Base-by-base conservation (phyloP, 176 grass and related monocot species). In the Carex pumila region DNA sequence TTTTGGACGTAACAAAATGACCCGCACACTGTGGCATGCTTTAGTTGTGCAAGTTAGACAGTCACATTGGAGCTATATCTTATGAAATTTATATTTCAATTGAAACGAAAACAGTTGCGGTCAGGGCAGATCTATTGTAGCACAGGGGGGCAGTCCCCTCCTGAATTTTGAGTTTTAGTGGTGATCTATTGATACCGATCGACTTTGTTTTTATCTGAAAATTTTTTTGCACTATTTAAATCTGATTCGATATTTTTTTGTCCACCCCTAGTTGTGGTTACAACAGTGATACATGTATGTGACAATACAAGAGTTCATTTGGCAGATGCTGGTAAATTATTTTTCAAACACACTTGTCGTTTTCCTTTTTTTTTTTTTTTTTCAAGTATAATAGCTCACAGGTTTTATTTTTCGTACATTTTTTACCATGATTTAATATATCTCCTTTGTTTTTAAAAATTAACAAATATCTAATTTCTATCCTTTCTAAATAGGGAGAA, bases 141-240 rank as follows among this genome's bases (percentile, higher is more conserved):
- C 25, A 25, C 25, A 25, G 25, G 25, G 25, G 25, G 25, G 25
- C 25, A 25, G 25, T 0, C 25, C 25, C 25, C 25, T 25, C 25
- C 25, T 25, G 25, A 0, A 25, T 25, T 25, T 25, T 25, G 25
- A 25, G 25, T 25, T 25, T 25, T 25, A 25, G 25, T 25, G 25
- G 25, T 25, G 25, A 25, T 25, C 25, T 25, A 25, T 25, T 25
- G 25, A 0, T 25, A 25, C 25, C 25, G 25, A 25, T 25, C 25
- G 0, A 25, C 0, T 25, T 25, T 0, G 25, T 0, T 0, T 25
- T 0, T 25, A 0, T 0, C 25, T 25, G 0, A 0, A 25, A 25
- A 25, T 25, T 25, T 25, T 25, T 25, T 25, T 25, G 25, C 25
- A 0, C 25, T 25, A 25, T 25, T 25, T 25, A 25, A 25, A 25